Evolutionary conservation across 2,329 filamentous ascomycete genomes (phyloP).

Genomic region (Apiospora saccharicola): DNA sequence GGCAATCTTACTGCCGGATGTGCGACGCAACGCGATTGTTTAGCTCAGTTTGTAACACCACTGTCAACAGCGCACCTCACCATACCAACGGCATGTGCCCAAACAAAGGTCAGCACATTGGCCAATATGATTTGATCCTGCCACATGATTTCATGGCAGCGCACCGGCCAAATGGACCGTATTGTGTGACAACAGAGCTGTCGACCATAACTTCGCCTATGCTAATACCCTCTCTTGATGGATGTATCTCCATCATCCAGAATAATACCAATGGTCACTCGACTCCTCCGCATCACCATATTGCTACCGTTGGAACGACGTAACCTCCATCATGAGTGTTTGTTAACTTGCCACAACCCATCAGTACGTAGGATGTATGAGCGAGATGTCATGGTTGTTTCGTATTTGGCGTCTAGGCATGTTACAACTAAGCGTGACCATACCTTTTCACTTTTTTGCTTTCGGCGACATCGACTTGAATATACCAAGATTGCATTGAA

Average conservation of each 20-base stretch:
- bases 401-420: background rate
- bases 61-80: background rate
- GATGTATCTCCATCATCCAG: background rate
- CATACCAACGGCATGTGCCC: background rate
- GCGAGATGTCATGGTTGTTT: background rate
- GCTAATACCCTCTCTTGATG: background rate
- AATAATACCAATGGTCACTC: background rate
- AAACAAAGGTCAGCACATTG: background rate
- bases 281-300: background rate
- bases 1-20: background rate
- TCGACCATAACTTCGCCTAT: background rate
- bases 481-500: background rate
- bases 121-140: no score
- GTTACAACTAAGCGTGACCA: background rate
- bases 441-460: background rate
- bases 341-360: no score
- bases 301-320: no score
- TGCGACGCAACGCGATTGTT: background rate
- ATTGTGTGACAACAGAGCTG: background rate
- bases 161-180: background rate
- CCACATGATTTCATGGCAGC: background rate
- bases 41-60: background rate
- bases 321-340: no score
- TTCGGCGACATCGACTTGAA: background rate
- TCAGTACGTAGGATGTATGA: no score